These are phyloP conservation scores for Pythium vanterpoolii DNA, from an alignment of 352 stramenopile genomes.

Conservation along the genomic window DNA sequence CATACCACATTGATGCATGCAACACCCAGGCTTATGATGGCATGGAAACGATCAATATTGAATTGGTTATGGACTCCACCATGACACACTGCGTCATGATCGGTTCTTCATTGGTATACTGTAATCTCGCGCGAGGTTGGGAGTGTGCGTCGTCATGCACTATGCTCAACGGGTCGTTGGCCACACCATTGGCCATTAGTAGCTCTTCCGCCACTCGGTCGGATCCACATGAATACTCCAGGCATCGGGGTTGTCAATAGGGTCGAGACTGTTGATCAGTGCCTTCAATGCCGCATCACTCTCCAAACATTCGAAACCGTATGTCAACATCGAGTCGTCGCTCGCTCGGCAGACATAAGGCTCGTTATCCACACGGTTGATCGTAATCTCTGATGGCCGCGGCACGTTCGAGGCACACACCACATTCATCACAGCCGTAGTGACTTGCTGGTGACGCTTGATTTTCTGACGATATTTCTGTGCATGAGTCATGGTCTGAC, in stretches of 20 bases:
- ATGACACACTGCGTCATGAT: too few species aligned
- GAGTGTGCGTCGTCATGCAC: too few species aligned
- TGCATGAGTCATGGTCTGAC: conserved; percentile 58
- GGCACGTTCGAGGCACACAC: too few species aligned
- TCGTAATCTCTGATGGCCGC: neutral
- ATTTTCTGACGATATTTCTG: conserved; percentile 45
- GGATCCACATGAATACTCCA: neutral
- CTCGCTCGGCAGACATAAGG: neutral
- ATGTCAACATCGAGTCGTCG: neutral
- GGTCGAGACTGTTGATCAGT: conserved; percentile 1
- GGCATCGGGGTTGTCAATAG: conserved; percentile 1
- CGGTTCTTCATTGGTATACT: too few species aligned
- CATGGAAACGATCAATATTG: too few species aligned
- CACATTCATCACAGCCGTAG: neutral
- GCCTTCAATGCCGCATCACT: neutral
- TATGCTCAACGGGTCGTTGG: too few species aligned
- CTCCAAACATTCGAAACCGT: neutral
- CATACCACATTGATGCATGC: too few species aligned
- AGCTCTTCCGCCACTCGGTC: neutral
- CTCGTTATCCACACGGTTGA: neutral
- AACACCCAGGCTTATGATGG: too few species aligned
- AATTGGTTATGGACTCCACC: too few species aligned
- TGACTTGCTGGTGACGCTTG: conserved; percentile 2
- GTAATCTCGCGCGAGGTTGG: too few species aligned
- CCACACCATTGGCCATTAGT: neutral